These are phyloP conservation scores for Candida stauntonica DNA, from an alignment of 805 yeast species.

Conservation along the genomic window DNA sequence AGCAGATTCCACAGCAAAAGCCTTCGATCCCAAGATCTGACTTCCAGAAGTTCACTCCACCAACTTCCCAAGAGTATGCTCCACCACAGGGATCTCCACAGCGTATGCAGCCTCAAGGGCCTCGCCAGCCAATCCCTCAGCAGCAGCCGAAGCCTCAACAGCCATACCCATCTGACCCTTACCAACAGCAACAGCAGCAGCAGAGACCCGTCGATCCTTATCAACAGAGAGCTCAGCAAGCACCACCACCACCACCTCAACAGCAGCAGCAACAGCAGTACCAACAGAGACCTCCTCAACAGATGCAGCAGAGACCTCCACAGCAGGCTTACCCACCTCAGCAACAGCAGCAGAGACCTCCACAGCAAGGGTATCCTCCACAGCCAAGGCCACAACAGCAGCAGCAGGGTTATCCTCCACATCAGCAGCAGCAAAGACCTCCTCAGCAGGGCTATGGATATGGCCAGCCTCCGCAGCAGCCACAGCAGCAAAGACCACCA, in stretches of 20 bases:
- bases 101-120: constrained; percentile 9
- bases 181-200: constrained; percentile 7
- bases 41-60: constrained; percentile 21
- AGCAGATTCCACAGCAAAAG: constrained; percentile 8
- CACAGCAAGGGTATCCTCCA: constrained; percentile 5
- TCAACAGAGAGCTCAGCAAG: constrained; percentile 6
- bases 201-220: constrained; percentile 2
- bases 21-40: constrained; percentile 21
- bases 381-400: constrained; percentile 4
- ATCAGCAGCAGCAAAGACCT: constrained; percentile 6
- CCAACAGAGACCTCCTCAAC: constrained; percentile 8
- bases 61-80: constrained; percentile 18
- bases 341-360: constrained; percentile 4
- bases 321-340: constrained; percentile 11
- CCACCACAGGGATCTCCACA: constrained; percentile 7
- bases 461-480: constrained; percentile 1
- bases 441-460: constrained; percentile 6
- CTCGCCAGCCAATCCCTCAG: constrained; percentile 6
- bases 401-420: constrained; percentile 3
- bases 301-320: constrained; percentile 8
- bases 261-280: constrained; percentile 2
- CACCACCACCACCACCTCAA: constrained; percentile 2
- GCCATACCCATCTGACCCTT: constrained; percentile 7
- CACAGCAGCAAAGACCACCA: constrained; percentile 4
- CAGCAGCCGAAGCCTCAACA: constrained; percentile 4